Evolutionary conservation across 208 protist species (phyloP), one percentile per base, ranked within the genome.

Genomic region (Leptomonas pyrrhocoris): DNA sequence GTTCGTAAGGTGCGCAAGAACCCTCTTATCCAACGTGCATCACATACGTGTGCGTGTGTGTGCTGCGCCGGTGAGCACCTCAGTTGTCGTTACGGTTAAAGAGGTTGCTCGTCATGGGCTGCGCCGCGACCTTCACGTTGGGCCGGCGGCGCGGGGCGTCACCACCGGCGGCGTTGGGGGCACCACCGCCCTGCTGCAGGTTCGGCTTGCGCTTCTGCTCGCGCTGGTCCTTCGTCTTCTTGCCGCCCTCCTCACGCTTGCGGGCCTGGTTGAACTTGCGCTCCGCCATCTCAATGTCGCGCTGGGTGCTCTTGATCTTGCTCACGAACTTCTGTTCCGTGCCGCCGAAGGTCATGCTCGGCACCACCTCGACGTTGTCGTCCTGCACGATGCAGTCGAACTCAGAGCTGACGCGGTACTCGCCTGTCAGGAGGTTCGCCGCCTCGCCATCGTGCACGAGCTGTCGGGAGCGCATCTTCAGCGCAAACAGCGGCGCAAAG

Each of bases 391-490:
- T 86, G 74, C 78, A 94, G 78, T 94, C 92, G 70, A 89, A 86
- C 72, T 89, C 83, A 28, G 89, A 75, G 77, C 83, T 89, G 38
- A 92, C 81, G 56, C 77, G 79, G 79, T 84, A 90, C 42, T 69
- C 78, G 31, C 92, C 92, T 3, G 85, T 88, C 43, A 94, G 79
- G 18, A 94, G 74, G 73, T 94, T 77, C 9, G 88, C 81, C n/a
- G 80, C 79, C 69, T 83, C 73, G 54, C 87, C 89, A 58, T 96
- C 86, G 82, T 96, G 92, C 25, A 96, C 89, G 19, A 96, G 86
- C 80, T 94, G 88, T 23, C 86, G 80, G 15, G 88, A 90, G 43
- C 83, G 81, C 73, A 94, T 86, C 76, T 94, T 96, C 57, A 94
- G 83, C 40, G 92, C 87, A 68, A 96, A 90, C 28, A 96, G 83